Base-by-base conservation (phyloP, 805 yeast genomes). In the Metschnikowia koreensis region DNA sequence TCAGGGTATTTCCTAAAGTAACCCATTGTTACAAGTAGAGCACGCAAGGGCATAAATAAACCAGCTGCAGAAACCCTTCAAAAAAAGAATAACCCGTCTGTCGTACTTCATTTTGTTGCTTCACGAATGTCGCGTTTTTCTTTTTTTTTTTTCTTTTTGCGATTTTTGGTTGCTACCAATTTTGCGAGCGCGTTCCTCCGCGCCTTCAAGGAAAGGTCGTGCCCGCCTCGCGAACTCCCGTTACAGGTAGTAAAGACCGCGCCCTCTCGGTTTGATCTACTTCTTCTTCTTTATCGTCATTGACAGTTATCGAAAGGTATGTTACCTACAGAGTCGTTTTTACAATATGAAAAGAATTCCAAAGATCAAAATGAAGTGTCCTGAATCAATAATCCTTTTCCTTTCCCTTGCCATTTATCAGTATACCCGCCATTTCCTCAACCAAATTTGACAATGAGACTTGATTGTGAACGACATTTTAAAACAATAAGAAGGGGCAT, bases 261-360 rank as follows among this genome's bases (percentile, higher is more conserved):
- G 46, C 52, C 31, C 42, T 46, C 40, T 39, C 45, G 53, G 41
- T 47, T 41, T 42, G 41, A n/a, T 42, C 48, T 38, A 17, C 34
- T 46, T 45, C 51, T 49, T 47, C 54, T 55, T 55, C 54, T 53
- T 51, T 50, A 43, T 47, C 41, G 56, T 54, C 59, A 58, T 59
- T 59, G 61, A 53, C 52, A 46, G 62, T 59, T 58, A 54, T 58
- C 59, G 60, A 57, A 56, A 59, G 61, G 62, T 59, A 59, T 59
- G 62, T 59, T 9, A 40, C 37, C 10, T 22, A 13, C n/a, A 22
- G 13, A 33, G 11, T 9, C 7, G 1, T 3, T 40, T 11, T 17
- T 22, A 11, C 11, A 40, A 22, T 26, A 12, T 8, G 12, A 12
- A 15, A 28, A 22, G 2, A 2, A 33, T 33, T 13, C 37, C 22